A percentile compares a stretch with the other conserved stretches of the same genome.
Conservation (phyloP, 140 eudicot genomes). For the Flaveria floridana region DNA sequence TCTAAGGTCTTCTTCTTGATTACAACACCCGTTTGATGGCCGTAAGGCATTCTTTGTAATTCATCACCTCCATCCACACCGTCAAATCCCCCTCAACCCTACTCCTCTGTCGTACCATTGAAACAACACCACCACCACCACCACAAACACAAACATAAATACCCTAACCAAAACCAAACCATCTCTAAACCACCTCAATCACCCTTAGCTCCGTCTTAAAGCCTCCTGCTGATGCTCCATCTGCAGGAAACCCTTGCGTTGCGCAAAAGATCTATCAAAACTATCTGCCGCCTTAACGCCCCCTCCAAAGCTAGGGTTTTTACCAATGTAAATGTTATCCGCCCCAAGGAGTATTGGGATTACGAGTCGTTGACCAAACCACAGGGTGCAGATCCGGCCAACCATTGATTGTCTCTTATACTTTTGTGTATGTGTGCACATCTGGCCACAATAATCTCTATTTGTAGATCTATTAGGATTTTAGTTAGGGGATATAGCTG, state of each 20-base stretch:
- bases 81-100: conserved; percentile 17
- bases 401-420: too few relatives aligned
- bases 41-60: conserved; percentile 44
- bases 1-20: conserved; percentile 29
- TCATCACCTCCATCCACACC: conserved; percentile 36
- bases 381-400: too few relatives aligned
- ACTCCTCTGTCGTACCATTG: conserved; percentile 30
- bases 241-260: conserved; percentile 48
- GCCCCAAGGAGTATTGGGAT: conserved; percentile 66
- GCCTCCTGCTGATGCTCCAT: conserved; percentile 37
- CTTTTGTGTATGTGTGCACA: too few relatives aligned
- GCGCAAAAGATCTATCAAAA: conserved; percentile 51
- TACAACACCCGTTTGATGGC: conserved; percentile 45
- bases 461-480: too few relatives aligned
- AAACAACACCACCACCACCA: neutral
- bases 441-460: too few relatives aligned
- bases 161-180: conserved; percentile 22
- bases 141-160: conserved; percentile 12
- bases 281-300: conserved; percentile 52
- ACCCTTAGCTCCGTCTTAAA: conserved; percentile 18
- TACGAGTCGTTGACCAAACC: conserved; percentile 55
- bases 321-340: conserved; percentile 55
- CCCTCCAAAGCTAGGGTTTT: conserved; percentile 61
- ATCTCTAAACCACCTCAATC: conserved; percentile 13
- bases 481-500: too few relatives aligned